Percentiles rank a stretch among this genome's conserved stretches.
phyloP scores from a whole-genome alignment of 2,329 filamentous ascomycete species.

The Pestalotiopsis sp. region DNA sequence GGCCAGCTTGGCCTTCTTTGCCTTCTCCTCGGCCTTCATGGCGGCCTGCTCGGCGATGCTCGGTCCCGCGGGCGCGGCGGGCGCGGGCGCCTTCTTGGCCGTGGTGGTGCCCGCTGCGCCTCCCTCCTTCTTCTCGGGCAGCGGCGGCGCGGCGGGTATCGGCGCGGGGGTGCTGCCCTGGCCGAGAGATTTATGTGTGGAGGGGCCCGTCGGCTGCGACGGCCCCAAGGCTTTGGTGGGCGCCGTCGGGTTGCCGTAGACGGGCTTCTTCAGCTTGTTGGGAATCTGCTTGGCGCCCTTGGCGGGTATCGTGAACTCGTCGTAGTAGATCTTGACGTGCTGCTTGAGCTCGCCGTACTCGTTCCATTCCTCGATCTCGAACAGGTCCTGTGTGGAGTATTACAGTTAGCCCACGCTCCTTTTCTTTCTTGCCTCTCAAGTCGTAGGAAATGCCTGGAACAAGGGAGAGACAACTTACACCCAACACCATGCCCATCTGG shows the following conservation, averaged over 20 bases:
- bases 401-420: not conserved
- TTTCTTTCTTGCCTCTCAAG: not conserved
- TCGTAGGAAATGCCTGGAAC: not conserved
- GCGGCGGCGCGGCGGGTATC: slow-evolving; percentile 29
- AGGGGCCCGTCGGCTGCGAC: slow-evolving; percentile 19
- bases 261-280: slow-evolving; percentile 31
- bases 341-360: slow-evolving; percentile 95
- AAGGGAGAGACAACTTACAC: slow-evolving; percentile 61
- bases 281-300: slow-evolving; percentile 55
- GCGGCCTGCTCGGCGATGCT: slow-evolving; percentile 68
- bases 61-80: slow-evolving; percentile 34
- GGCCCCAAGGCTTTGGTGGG: slow-evolving; percentile 35
- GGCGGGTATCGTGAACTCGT: slow-evolving; percentile 62
- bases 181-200: slow-evolving; percentile 20
- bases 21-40: slow-evolving; percentile 62
- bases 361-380: slow-evolving; percentile 98
- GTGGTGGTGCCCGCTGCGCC: slow-evolving; percentile 18
- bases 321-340: slow-evolving; percentile 72
- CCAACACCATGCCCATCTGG: slow-evolving; percentile 82
- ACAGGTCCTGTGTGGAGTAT: slow-evolving; percentile 68
- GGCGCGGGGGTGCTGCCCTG: slow-evolving; percentile 16
- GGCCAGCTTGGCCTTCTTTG: slow-evolving; percentile 64
- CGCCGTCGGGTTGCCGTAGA: not conserved
- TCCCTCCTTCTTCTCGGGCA: slow-evolving; percentile 33
- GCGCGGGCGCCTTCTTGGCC: slow-evolving; percentile 25